Percentiles rank a stretch among this genome's conserved stretches.
phyloP scores from a whole-genome alignment of 257 asterid genomes.

The Solanum chmielewskii region DNA sequence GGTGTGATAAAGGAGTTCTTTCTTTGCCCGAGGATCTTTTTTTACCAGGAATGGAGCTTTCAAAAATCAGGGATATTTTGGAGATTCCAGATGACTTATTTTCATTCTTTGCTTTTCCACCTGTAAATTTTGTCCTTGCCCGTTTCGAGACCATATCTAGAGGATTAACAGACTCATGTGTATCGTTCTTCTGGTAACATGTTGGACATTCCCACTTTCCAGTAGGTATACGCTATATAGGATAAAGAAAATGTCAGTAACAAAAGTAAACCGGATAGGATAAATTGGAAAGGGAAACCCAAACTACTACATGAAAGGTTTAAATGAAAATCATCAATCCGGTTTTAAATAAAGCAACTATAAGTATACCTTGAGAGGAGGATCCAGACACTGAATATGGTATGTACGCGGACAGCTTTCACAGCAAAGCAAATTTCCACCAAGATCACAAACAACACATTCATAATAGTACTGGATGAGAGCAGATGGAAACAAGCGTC shows the following conservation, averaged over 20 bases:
- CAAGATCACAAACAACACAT: slow-evolving; percentile 75
- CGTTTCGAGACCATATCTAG: slow-evolving; percentile 42
- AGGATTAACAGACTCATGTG: slow-evolving; percentile 25
- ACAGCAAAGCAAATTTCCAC: slow-evolving; percentile 78
- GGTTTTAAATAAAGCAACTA: not conserved
- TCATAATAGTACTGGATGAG: slow-evolving; percentile 60
- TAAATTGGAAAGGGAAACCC: slow-evolving; percentile 1
- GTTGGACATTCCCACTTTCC: slow-evolving; percentile 75
- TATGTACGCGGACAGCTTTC: slow-evolving; percentile 78
- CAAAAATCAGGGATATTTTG: slow-evolving; percentile 19
- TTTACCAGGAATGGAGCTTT: slow-evolving; percentile 26
- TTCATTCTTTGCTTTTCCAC: slow-evolving; percentile 41
- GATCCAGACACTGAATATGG: slow-evolving; percentile 70
- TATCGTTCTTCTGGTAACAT: slow-evolving; percentile 31
- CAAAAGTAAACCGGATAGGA: not conserved
- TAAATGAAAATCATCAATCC: not conserved
- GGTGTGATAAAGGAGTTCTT: slow-evolving; percentile 20
- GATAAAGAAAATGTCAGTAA: not conserved
- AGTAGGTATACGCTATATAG: slow-evolving; percentile 44
- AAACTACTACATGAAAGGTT: not conserved
- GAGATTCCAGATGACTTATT: slow-evolving; percentile 29
- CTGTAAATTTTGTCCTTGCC: slow-evolving; percentile 43
- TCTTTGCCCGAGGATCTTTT: slow-evolving; percentile 32
- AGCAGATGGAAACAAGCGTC: slow-evolving; percentile 8
- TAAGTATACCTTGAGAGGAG: slow-evolving; percentile 64